Conservation (phyloP, 2,329 filamentous ascomycete genomes). For the Aureobasidium sp. region DNA sequence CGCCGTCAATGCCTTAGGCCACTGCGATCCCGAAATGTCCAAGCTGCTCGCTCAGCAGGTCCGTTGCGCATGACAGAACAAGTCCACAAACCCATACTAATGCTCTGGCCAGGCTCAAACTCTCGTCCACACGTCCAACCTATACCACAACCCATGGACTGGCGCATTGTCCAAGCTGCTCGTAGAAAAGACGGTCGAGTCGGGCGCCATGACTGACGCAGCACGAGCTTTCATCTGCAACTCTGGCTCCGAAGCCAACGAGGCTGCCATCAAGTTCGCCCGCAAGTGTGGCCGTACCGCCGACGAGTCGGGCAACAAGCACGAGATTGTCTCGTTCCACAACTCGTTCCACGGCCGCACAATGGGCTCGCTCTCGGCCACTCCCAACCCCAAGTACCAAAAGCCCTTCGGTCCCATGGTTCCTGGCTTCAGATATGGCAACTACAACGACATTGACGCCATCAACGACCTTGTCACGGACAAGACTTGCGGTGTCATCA, state of each 20-base stretch:
- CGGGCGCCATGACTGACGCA: slow-evolving; percentile 75
- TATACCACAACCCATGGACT: slow-evolving; percentile 97
- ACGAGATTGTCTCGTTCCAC: slow-evolving; percentile 83
- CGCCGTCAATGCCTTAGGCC: slow-evolving; percentile 86
- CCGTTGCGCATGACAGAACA: not conserved
- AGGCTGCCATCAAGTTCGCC: slow-evolving; percentile 95
- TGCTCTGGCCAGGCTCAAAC: slow-evolving; percentile 43
- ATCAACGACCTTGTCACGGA: slow-evolving; percentile 71
- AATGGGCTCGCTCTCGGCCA: slow-evolving; percentile 91
- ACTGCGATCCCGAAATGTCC: slow-evolving; percentile 74
- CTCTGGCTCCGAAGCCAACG: slow-evolving; percentile 93
- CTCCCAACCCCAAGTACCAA: slow-evolving; percentile 97
- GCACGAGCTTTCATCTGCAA: slow-evolving; percentile 87
- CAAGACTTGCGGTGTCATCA: slow-evolving; percentile 84
- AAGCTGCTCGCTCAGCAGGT: slow-evolving; percentile 60
- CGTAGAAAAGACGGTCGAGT: slow-evolving; percentile 70
- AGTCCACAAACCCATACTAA: not conserved
- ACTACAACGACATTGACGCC: slow-evolving; percentile 70
- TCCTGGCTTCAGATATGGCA: slow-evolving; percentile 82
- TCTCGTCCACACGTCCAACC: slow-evolving; percentile 85
- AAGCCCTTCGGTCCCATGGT: slow-evolving; percentile 92
- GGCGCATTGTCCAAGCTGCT: slow-evolving; percentile 80
- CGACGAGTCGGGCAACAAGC: slow-evolving; percentile 47
- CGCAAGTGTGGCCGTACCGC: slow-evolving; percentile 72
- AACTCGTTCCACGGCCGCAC: slow-evolving; percentile 94